Evolutionary conservation across 345 rosid genomes (phyloP).

Genomic region (Sisymbrium irio): DNA sequence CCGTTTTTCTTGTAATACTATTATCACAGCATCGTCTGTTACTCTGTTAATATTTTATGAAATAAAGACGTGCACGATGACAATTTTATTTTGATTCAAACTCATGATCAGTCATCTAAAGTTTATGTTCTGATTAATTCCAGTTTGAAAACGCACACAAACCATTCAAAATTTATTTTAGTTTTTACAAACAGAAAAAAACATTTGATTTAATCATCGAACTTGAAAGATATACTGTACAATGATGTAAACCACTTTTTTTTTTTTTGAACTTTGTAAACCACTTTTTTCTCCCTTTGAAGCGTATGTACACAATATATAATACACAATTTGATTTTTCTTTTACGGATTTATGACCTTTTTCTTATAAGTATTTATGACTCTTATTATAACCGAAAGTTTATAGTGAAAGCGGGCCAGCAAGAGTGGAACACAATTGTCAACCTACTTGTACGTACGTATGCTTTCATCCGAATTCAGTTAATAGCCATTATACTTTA

Average conservation of each 20-base stretch:
- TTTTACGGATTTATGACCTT: background rate
- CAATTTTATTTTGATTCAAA: background rate
- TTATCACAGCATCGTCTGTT: background rate
- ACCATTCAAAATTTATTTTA: background rate
- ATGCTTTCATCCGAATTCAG: background rate
- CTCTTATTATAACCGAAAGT: background rate
- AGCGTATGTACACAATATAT: background rate
- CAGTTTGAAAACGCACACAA: background rate
- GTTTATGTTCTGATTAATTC: background rate
- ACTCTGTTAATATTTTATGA: background rate
- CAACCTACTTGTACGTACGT: background rate
- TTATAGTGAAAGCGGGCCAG: background rate
- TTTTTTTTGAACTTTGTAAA: too few species aligned
- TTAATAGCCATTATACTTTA: background rate
- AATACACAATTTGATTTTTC: background rate
- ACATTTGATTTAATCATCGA: background rate
- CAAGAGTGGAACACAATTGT: background rate
- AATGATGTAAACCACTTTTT: background rate
- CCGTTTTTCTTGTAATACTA: background rate
- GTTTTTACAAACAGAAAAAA: background rate
- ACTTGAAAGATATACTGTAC: background rate
- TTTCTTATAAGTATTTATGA: background rate
- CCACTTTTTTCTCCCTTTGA: background rate
- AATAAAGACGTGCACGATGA: background rate
- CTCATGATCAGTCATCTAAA: background rate